Base-by-base conservation (phyloP, 208 protist species). In the Leishmania mexicana region DNA sequence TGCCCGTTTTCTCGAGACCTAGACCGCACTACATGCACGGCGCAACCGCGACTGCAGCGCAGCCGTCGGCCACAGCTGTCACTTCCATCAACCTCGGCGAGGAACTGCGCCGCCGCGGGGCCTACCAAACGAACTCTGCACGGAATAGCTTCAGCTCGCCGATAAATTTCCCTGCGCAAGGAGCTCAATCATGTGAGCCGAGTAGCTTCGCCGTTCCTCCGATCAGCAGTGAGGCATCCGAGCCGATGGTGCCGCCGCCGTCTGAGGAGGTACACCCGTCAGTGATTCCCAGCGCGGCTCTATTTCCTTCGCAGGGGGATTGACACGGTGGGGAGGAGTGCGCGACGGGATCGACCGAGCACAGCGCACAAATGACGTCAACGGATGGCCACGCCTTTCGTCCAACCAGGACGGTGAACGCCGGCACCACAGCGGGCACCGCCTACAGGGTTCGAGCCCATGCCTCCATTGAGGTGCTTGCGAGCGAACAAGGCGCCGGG, bases 41-140 rank as follows among this genome's bases (percentile, higher is more conserved):
- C 35, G 38, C 65, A 21, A 53, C 21, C 45, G 24, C 40, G 7
- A 49, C 35, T 8, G 4, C 70, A 13, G 47, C 47, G 15, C 42
- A n/a, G n/a, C 28, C 47, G 71, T 21, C 38, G 38, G 38, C 53
- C 19, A 67, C 35, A 28, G 5, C 75, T 31, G 60, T 47, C 31
- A 38, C 53, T 11, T 65, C 75, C 3, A 38, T 78, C 24, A 21
- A 6, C 28, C 75, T 78, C 19, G 57, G 53, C 51, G 75, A 78
- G 75, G 75, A 78, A 40, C 35, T 78, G 54, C 75, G 38, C 42
- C 17, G 51, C n/a, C 75, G 38, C 19, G 54, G n/a, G 10, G 17
- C 31, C 31, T 40, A 68, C 28, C 54, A 35, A 31, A 11, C 10
- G 45, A 38, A 13, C 42, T 58, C 11, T 49, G 13, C 68, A 28